A percentile compares a stretch with the other conserved stretches of the same genome.
Evolutionary conservation across 2,329 filamentous ascomycete genomes (phyloP).

Genomic region (Sarocladiaceae sp.): DNA sequence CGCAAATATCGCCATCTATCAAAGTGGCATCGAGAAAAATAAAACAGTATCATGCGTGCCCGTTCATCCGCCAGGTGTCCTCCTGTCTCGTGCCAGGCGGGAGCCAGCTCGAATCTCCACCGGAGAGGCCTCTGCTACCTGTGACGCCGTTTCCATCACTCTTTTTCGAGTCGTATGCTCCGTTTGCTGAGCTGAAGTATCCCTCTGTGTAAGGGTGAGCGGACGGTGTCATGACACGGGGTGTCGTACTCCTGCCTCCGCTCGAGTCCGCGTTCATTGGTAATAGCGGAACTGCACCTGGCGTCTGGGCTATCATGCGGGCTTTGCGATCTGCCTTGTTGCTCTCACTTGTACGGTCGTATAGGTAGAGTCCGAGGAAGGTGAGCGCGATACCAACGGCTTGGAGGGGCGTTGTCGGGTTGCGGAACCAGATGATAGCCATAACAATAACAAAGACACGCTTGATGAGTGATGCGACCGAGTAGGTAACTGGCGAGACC

Average conservation of each 20-base stretch:
- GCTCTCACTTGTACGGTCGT: constrained; percentile 84
- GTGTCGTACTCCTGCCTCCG: constrained; percentile 16
- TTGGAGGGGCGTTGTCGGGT: constrained; percentile 75
- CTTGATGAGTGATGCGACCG: constrained; percentile 92
- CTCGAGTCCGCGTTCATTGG: constrained; percentile 49
- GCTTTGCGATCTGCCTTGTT: constrained; percentile 82
- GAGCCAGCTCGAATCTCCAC: constrained; percentile 56
- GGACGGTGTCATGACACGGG: constrained; percentile 19
- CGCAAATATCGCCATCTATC: too few species aligned
- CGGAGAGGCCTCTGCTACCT: constrained; percentile 30
- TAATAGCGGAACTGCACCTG: constrained; percentile 46
- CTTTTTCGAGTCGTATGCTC: constrained; percentile 46
- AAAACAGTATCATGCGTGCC: constrained; percentile 11
- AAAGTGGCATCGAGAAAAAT: too few species aligned
- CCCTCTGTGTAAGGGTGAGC: constrained; percentile 40
- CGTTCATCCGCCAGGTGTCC: constrained; percentile 63
- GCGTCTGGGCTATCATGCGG: constrained; percentile 48
- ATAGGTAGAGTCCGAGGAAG: constrained; percentile 87
- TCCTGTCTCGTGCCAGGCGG: constrained; percentile 78
- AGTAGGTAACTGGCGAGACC: constrained; percentile 95
- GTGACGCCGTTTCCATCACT: constrained; percentile 40
- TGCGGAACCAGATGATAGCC: constrained; percentile 94
- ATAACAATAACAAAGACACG: constrained; percentile 94
- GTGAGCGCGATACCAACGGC: constrained; percentile 81
- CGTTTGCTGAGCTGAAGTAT: constrained; percentile 30